Conservation (phyloP, 805 yeast species). For the Naumovozyma baii region DNA sequence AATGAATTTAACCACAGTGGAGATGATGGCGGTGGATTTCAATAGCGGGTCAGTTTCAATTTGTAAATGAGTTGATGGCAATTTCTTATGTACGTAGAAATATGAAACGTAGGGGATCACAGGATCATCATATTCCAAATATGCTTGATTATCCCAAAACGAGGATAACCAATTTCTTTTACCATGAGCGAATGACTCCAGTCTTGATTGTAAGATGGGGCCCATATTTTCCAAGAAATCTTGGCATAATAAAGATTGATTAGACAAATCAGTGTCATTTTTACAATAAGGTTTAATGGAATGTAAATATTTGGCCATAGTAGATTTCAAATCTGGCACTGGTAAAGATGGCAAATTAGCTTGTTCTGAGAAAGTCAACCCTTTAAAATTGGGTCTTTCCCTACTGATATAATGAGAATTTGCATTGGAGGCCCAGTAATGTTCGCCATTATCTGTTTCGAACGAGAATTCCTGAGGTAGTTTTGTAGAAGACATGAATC, state of each 20-base stretch:
- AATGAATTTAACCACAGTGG: slow-evolving; percentile 60
- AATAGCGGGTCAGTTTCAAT: slow-evolving; percentile 55
- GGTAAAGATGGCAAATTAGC: slow-evolving; percentile 72
- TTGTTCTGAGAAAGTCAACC: slow-evolving; percentile 66
- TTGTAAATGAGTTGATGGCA: slow-evolving; percentile 30
- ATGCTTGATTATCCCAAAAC: slow-evolving; percentile 93
- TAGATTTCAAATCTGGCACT: slow-evolving; percentile 69
- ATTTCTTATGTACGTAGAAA: slow-evolving; percentile 74
- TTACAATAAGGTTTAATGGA: slow-evolving; percentile 62
- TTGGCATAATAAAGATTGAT: slow-evolving; percentile 46
- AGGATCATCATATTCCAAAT: slow-evolving; percentile 84
- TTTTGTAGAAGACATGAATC: neutral
- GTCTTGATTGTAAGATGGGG: slow-evolving; percentile 55
- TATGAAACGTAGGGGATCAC: slow-evolving; percentile 92
- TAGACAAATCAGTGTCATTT: slow-evolving; percentile 39
- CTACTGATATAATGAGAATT: slow-evolving; percentile 15
- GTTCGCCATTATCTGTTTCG: slow-evolving; percentile 22
- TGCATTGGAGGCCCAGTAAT: slow-evolving; percentile 15
- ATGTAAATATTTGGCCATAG: slow-evolving; percentile 58
- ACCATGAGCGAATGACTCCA: slow-evolving; percentile 44
- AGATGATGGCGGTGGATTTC: slow-evolving; percentile 69
- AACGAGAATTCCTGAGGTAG: slow-evolving; percentile 9
- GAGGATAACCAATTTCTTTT: slow-evolving; percentile 80
- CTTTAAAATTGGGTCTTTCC: slow-evolving; percentile 33
- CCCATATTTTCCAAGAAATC: slow-evolving; percentile 66